phyloP scores from a whole-genome alignment of 2,329 filamentous ascomycete genomes.

The Stachybotrys elegans region DNA sequence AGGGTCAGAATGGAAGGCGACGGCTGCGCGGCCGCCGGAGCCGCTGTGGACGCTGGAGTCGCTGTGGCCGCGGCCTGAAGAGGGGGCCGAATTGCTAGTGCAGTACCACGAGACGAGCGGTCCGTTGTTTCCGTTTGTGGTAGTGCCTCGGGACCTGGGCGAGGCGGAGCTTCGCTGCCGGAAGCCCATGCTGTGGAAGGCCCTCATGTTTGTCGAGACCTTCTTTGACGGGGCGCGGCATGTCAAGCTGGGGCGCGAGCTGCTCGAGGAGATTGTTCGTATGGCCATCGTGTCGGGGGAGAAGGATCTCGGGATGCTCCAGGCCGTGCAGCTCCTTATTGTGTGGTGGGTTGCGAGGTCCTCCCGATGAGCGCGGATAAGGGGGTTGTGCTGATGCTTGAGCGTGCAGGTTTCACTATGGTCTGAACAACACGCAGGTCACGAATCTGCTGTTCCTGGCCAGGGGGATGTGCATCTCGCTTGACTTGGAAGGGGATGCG shows the following conservation, averaged over 20 bases:
- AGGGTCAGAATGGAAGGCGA: no score
- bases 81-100: constrained; percentile 34
- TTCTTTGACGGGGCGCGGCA: constrained; percentile 40
- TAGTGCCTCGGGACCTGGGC: constrained; percentile 30
- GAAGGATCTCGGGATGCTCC: constrained; percentile 41
- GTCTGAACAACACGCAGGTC: constrained; percentile 43
- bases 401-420: constrained; percentile 38
- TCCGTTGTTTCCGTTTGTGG: constrained; percentile 39
- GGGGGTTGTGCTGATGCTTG: constrained; percentile 9
- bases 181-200: constrained; percentile 44
- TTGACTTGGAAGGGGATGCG: constrained; percentile 26
- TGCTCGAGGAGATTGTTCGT: constrained; percentile 37
- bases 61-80: constrained; percentile 35
- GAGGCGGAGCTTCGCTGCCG: constrained; percentile 29
- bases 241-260: constrained; percentile 34
- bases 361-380: not conserved
- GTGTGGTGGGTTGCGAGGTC: constrained; percentile 38
- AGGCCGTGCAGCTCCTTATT: constrained; percentile 39
- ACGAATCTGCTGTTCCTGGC: constrained; percentile 44
- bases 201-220: constrained; percentile 38
- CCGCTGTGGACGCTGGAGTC: constrained; percentile 17
- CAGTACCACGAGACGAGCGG: constrained; percentile 28
- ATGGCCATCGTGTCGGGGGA: constrained; percentile 34
- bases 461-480: constrained; percentile 38
- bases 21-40: constrained; percentile 9